Evolutionary conservation across 306 rosid species (phyloP).

Genomic region (Quercus suber): DNA sequence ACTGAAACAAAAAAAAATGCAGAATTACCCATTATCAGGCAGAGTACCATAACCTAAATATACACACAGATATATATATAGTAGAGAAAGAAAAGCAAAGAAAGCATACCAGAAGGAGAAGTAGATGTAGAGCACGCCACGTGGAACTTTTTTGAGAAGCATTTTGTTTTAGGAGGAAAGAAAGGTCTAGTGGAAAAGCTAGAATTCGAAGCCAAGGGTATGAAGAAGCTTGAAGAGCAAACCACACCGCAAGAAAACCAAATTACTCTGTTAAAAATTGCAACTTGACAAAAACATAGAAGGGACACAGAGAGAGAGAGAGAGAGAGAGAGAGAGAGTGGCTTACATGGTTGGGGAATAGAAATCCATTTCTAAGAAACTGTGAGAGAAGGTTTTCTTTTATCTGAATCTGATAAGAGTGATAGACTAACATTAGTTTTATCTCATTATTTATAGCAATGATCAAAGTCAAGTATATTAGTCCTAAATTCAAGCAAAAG

Average conservation of each 20-base stretch:
- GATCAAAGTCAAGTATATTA: no score
- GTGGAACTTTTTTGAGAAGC: slow-evolving; percentile 24
- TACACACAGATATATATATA: background rate
- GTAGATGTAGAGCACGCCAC: slow-evolving; percentile 54
- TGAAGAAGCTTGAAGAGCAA: slow-evolving; percentile 49
- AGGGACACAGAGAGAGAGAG: slow-evolving; percentile 18
- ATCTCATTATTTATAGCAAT: no score
- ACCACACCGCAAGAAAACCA: slow-evolving; percentile 29
- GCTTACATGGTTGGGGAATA: slow-evolving; percentile 55
- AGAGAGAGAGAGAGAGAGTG: slow-evolving; percentile 11
- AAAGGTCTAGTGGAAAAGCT: slow-evolving; percentile 20
- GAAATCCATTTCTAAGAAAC: slow-evolving; percentile 38
- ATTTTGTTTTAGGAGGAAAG: slow-evolving; percentile 31
- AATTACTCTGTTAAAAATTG: slow-evolving; percentile 7
- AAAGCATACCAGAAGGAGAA: slow-evolving; percentile 52
- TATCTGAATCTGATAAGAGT: no score
- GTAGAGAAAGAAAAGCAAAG: background rate
- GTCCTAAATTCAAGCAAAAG: no score
- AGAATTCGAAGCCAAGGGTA: slow-evolving; percentile 24
- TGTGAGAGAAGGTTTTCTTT: background rate
- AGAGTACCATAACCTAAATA: background rate
- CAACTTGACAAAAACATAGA: slow-evolving; percentile 1
- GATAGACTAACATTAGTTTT: no score
- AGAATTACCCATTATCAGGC: slow-evolving; percentile 2
- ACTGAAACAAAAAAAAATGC: background rate